These are phyloP conservation scores for Colletotrichum brevisporum DNA, from an alignment of 2,329 filamentous ascomycete genomes.

Conservation along the genomic window DNA sequence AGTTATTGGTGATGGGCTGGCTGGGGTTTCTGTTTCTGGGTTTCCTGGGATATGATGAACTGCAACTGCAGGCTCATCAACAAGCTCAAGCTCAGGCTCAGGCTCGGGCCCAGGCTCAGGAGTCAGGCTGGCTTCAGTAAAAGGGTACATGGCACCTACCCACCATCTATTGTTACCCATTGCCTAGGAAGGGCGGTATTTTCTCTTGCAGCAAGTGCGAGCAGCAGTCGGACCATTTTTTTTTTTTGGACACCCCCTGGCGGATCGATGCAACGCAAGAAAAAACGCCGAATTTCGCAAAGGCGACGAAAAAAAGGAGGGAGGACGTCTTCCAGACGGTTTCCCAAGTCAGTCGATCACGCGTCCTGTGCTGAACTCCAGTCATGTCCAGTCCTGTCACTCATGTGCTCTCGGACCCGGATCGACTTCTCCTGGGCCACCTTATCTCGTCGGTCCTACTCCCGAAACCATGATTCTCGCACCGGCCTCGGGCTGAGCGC, in stretches of 20 bases:
- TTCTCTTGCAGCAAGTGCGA: constrained; percentile 21
- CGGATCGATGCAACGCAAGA: constrained; percentile 23
- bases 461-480: constrained; percentile 23
- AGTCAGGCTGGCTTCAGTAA: too few species aligned
- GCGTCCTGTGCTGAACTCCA: too few species aligned
- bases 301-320: not conserved
- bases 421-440: not conserved
- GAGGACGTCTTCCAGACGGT: constrained; percentile 34
- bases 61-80: too few species aligned
- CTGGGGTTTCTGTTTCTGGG: too few species aligned
- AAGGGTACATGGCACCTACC: not conserved
- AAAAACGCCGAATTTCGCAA: constrained; percentile 29
- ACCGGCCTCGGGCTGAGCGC: constrained; percentile 25
- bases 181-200: constrained; percentile 26
- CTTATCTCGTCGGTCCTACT: constrained; percentile 8
- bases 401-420: constrained; percentile 1
- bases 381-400: too few species aligned
- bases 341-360: constrained; percentile 4
- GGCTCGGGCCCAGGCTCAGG: too few species aligned
- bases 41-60: too few species aligned
- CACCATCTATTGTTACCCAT: too few species aligned
- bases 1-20: too few species aligned
- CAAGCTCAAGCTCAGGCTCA: too few species aligned
- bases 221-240: constrained; percentile 23
- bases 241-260: not conserved